Evolutionary conservation across 441 rosid species (phyloP), one percentile per base, ranked within the genome.

Genomic region (Bocquillonia castaneifolia): DNA sequence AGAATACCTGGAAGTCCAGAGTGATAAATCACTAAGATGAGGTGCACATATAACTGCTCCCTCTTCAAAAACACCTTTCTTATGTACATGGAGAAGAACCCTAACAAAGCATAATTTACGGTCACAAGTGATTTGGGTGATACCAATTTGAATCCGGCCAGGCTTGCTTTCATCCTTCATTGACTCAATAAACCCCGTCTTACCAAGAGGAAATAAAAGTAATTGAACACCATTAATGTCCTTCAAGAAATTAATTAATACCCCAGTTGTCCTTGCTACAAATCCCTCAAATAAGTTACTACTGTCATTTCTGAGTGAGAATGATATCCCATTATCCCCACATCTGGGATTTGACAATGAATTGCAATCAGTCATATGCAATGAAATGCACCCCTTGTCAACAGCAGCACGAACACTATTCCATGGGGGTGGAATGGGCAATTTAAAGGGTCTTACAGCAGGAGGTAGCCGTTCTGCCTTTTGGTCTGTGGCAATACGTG

Each of bases 1-100:
- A 48, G 36, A 67, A 26, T 74, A 92, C 88, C 91, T 84, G 66
- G 83, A 84, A 73, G 84, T 85, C 85, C 81, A 77, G 18, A 70
- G 28, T 12, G 82, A 82, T 76, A 89, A 68, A 79, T 91, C 97
- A 8, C 76, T 61, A 25, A 76, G 71, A 66, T 10, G 64, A 52
- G 93, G 96, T 32, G 92, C 90, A 59, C 95, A 88, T 53, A 91
- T 77, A 74, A 93, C 80, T 2, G 99, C 96, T 36, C 96, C 95
- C 65, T 87, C 97, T 78, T 93, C 96, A 52, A 93, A 82, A 74
- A 81, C 77, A 53, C 97, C 99, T 75, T 89, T 83, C 77, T 83
- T 88, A 76, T 74, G 83, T 63, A 96, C 88, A 71, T 80, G 87
- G 67, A 93, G 88, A 68, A 80, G 76, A 77, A 89, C 95, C 81